Evolutionary conservation across 129 eudicot species (phyloP).

Genomic region (Lactuca saligna): DNA sequence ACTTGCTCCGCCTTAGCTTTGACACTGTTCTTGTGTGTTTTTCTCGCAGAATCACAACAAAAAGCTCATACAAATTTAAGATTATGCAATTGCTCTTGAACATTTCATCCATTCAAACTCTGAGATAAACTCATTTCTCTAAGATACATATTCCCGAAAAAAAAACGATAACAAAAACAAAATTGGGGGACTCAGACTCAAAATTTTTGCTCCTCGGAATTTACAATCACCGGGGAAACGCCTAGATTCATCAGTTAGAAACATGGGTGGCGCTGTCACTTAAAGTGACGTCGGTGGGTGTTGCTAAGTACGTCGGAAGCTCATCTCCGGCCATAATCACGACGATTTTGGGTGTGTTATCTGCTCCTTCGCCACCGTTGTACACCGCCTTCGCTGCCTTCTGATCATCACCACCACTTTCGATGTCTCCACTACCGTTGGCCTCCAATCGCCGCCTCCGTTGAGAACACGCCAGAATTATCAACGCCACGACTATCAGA

Average conservation of each 20-base stretch:
- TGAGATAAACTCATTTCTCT: conserved; percentile 11
- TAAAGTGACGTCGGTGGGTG: conserved; percentile 25
- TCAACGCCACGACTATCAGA: conserved; percentile 49
- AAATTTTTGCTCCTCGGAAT: conserved; percentile 25
- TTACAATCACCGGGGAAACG: conserved; percentile 6
- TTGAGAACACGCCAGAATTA: conserved; percentile 54
- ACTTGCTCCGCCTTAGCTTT: neutral
- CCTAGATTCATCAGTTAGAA: conserved; percentile 8
- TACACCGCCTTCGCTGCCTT: conserved; percentile 11
- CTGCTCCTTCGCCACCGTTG: conserved; percentile 16
- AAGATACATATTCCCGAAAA: conserved; percentile 3
- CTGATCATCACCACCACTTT: conserved; percentile 20
- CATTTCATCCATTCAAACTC: conserved; percentile 17
- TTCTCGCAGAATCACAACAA: neutral
- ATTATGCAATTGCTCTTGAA: neutral
- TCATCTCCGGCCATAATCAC: conserved; percentile 82
- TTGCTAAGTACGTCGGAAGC: conserved; percentile 57
- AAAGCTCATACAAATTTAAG: neutral
- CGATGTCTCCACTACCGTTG: conserved; percentile 11
- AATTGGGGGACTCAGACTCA: conserved; percentile 29
- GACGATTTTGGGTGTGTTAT: conserved; percentile 34
- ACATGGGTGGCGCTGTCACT: neutral
- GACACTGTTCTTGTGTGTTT: neutral
- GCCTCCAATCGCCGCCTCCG: conserved; percentile 18
- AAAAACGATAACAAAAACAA: conserved; percentile 7